Evolutionary conservation across 2,329 filamentous ascomycete species (phyloP), one percentile per base, ranked within the genome.

Genomic region (Ceratocystis ficicola): DNA sequence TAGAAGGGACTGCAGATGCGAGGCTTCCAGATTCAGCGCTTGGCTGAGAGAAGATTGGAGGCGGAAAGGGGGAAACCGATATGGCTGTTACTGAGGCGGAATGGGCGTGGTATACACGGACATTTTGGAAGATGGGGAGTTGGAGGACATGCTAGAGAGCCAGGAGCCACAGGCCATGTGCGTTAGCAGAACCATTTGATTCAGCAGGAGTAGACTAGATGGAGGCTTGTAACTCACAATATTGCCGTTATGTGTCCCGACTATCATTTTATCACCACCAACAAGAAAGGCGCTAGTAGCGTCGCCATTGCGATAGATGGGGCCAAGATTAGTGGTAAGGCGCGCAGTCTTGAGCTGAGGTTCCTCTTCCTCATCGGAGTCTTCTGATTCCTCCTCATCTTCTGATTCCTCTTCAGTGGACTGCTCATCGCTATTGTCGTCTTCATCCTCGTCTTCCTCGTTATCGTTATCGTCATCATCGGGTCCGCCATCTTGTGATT

Each of bases 211-310:
- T 17, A 41, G 20, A n/a, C 30, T 5, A 44, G 5, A n/a, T 12
- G 30, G 28, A 36, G 28, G 5, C 17, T 1, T 3, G 25, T 32
- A 46, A 30, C 87, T 79, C 81, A 95, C 90, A 72, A 97, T 93
- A 72, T 94, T 96, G 71, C 94, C 94, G 77, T 95, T 96, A 75
- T 99, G 93, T 41, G 94, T 96, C 70, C 93, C 94, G 71, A 95
- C 80, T 69, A 96, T 87, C 93, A 97, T 95, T 79, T 97, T 97
- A 79, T 99, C 93, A 64, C 93, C 93, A 50, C 89, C 89, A 62
- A 95, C 90, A 62, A 95, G 77, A 74, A 96, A 96, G 7, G 89
- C 80, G 75, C 92, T 96, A 30, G 93, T 96, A 70, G 91, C 90
- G 81, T 99, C 94, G 71, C 90, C 92, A 77, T 95, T 96, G 67